Evolutionary conservation across 1,284 basidiomycete genomes (phyloP).

Genomic region (Pterula multifida): DNA sequence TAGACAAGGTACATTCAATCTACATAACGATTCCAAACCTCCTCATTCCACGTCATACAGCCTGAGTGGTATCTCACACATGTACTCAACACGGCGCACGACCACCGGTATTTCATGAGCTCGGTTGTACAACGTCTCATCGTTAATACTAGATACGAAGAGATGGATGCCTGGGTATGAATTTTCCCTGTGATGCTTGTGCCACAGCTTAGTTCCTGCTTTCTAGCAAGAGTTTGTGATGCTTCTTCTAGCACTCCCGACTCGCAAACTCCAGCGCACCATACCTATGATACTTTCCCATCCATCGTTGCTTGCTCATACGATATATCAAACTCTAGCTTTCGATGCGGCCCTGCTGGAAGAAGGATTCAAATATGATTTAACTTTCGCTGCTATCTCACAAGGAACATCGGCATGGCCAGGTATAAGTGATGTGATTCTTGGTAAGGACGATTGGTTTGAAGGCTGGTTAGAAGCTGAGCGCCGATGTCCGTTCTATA

Average conservation of each 20-base stretch:
- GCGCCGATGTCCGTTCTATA: slow-evolving; percentile 63
- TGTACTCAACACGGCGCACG: slow-evolving; percentile 72
- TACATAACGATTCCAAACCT: background rate
- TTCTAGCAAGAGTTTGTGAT: slow-evolving; percentile 66
- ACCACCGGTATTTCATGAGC: slow-evolving; percentile 72
- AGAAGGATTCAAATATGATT: slow-evolving; percentile 54
- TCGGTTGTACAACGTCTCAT: slow-evolving; percentile 67
- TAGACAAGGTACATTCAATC: slow-evolving; percentile 66
- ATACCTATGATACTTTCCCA: slow-evolving; percentile 67
- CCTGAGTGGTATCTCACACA: slow-evolving; percentile 98
- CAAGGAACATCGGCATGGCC: slow-evolving; percentile 33
- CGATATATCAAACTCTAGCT: slow-evolving; percentile 81
- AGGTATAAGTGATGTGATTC: slow-evolving; percentile 73
- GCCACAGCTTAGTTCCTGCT: slow-evolving; percentile 3
- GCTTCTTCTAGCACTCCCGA: slow-evolving; percentile 59
- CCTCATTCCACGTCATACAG: slow-evolving; percentile 24
- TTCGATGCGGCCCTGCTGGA: slow-evolving; percentile 82
- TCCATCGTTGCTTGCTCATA: slow-evolving; percentile 86
- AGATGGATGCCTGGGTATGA: slow-evolving; percentile 71
- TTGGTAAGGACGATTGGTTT: slow-evolving; percentile 83
- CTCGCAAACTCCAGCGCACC: slow-evolving; percentile 62
- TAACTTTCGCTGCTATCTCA: slow-evolving; percentile 28
- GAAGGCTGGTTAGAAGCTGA: slow-evolving; percentile 83
- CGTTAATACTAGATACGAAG: slow-evolving; percentile 44
- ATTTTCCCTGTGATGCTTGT: slow-evolving; percentile 14